Percentiles rank a stretch among this genome's conserved stretches.
phyloP scores from a whole-genome alignment of 768 basidiomycete genomes.

The Rhodocollybia butyracea region DNA sequence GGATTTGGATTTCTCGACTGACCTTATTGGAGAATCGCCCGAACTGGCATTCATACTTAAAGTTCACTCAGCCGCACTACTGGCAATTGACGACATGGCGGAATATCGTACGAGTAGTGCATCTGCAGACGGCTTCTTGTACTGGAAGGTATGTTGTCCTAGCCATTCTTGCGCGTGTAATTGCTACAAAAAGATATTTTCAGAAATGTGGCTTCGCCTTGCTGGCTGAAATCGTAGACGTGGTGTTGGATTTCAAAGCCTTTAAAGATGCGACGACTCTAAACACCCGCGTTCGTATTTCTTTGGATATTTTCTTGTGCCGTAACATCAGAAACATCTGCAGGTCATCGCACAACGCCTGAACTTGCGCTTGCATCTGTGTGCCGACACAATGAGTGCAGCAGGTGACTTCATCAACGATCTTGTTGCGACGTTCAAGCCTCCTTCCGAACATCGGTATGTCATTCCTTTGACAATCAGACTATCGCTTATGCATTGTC shows the following conservation, averaged over 20 bases:
- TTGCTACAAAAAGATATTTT: not conserved
- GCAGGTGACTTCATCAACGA: constrained; percentile 55
- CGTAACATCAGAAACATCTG: not conserved
- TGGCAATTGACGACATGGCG: constrained; percentile 53
- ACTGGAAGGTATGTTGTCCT: constrained; percentile 67
- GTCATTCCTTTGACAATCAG: not conserved
- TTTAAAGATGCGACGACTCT: constrained; percentile 25
- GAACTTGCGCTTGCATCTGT: constrained; percentile 60
- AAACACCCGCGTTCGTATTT: constrained; percentile 20
- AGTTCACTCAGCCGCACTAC: constrained; percentile 46
- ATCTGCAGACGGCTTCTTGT: constrained; percentile 32
- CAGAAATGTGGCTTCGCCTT: constrained; percentile 70
- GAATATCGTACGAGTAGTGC: constrained; percentile 20
- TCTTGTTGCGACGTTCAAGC: constrained; percentile 40
- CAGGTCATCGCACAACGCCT: constrained; percentile 58
- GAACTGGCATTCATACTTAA: constrained; percentile 50
- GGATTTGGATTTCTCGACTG: constrained; percentile 66
- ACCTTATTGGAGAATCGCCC: constrained; percentile 64
- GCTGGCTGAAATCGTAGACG: constrained; percentile 53
- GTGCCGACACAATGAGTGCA: constrained; percentile 71
- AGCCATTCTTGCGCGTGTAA: not conserved
- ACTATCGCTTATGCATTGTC: not conserved
- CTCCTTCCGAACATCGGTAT: constrained; percentile 27
- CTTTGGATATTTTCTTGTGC: not conserved
- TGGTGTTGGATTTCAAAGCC: constrained; percentile 40